Conservation (phyloP, 1,284 basidiomycete species). For the Sporisorium iseilematis-ciliati region DNA sequence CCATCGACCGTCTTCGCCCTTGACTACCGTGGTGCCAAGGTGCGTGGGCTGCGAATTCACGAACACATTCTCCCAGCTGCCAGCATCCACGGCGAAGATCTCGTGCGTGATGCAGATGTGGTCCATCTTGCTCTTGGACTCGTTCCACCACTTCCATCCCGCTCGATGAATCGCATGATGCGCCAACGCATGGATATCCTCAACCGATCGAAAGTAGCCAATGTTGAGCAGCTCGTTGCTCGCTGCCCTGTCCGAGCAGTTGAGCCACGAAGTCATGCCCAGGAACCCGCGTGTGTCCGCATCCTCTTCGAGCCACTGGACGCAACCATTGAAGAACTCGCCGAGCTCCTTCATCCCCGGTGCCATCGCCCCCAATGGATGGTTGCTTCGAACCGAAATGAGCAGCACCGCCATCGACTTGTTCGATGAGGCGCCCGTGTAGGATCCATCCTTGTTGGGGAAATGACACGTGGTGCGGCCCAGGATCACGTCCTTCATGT, state of each 20-base stretch:
- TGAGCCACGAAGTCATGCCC: conserved; percentile 42
- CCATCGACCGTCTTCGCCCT: conserved; percentile 24
- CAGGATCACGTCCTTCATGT: conserved; percentile 26
- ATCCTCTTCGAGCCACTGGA: conserved; percentile 35
- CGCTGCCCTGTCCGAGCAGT: conserved; percentile 19
- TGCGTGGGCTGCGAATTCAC: conserved; percentile 29
- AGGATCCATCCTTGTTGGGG: conserved; percentile 17
- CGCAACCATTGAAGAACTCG: conserved; percentile 20
- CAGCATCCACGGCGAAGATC: conserved; percentile 18
- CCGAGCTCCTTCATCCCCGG: conserved; percentile 33
- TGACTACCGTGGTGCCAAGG: conserved; percentile 24
- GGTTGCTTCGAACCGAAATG: conserved; percentile 28
- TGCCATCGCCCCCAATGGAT: conserved; percentile 23
- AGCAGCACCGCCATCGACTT: conserved; percentile 26
- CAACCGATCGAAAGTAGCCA: conserved; percentile 35
- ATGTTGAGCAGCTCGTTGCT: conserved; percentile 29
- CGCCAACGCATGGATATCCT: conserved; percentile 30
- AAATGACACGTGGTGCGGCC: conserved; percentile 27
- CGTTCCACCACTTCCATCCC: conserved; percentile 38
- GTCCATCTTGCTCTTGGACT: conserved; percentile 16
- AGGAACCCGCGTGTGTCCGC: conserved; percentile 28
- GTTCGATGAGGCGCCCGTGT: conserved; percentile 14
- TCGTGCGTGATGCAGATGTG: conserved; percentile 34
- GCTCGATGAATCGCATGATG: conserved; percentile 25
- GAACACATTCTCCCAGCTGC: conserved; percentile 35